Base-by-base conservation (phyloP, 345 rosid species). In the rapeseed (Brassica napus) region DNA sequence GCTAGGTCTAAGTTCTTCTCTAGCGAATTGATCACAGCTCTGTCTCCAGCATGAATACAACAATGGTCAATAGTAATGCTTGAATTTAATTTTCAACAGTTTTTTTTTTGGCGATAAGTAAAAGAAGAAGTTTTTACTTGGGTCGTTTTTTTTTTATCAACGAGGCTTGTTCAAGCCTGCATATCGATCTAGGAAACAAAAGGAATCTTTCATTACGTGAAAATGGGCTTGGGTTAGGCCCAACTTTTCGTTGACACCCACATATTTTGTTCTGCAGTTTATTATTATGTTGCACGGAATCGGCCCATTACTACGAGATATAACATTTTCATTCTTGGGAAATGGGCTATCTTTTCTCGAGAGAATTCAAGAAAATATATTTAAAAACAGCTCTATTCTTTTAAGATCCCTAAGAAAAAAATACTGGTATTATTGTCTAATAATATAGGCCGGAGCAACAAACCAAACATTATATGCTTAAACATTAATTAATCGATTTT, bases 331-430 rank as follows among this genome's bases (percentile, higher is more conserved):
- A 14, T 14, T 30, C n/a, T 3, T 5, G 1, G 21, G 30, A 74
- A 49, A 47, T 31, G 34, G 57, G 26, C 28, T 3, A 2, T 49
- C 26, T 9, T 23, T 75, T 11, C 7, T 11, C 28, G 52, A 34
- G 63, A 54, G 32, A 18, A 30, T 15, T 52, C 6, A 14, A 49
- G 31, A 63, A 64, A 6, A 1, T 58, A 21, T 21, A 8, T 23
- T 47, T 11, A 1, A 26, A 62, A 12, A 66, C 26, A 9, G 32
- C 16, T 23, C 35, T 35, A 71, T 28, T 31, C 39, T 8, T 24
- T 65, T 65, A 72, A 72, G 82, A 78, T 72, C 73, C 77, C 68
- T 65, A 78, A 65, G 77, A 12, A 65, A 72, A 72, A 57, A 57
- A 47, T 24, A 18, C 55, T 47, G 55, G 72, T 78, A 65, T 72